Evolutionary conservation across 129 eudicot genomes (phyloP), one percentile per base, ranked within the genome.

Genomic region (Mikania micrantha): DNA sequence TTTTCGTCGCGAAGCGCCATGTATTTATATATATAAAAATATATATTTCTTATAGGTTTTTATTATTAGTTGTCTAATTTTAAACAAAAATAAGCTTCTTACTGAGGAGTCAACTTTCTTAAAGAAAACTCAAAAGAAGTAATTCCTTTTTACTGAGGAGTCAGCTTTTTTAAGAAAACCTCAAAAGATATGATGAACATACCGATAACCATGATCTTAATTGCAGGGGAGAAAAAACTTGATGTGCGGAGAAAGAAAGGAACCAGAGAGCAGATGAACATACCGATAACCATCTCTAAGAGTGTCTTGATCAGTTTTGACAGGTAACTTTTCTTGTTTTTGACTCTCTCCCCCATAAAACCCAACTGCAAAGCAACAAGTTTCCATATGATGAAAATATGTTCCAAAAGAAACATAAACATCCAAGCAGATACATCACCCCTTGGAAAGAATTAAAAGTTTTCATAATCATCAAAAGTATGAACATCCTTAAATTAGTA

Each of bases 231-330:
- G 31, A 36, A 24, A 20, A 34, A n/a, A 6, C 31, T 60, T 47
- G 4, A 31, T 32, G 9, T 4, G 47, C 2, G 13, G 34, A 44
- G 20, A 39, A 7, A 27, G 48, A n/a, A 38, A 47, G 28, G 32
- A 31, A 9, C 39, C 19, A 35, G 9, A 32, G n/a, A 64, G 48
- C 54, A 77, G 31, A 42, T 16, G 28, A 13, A 20, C 84, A 41
- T 78, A 88, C 96, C 92, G 73, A 71, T 93, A 93, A 77, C 98
- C 98, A 78, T 93, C 96, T 79, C 88, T 86, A 54, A 93, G 91
- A 61, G 98, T 83, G 63, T 93, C 98, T 79, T 89, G 91, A 79
- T 93, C 99, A 34, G 99, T 93, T 83, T 78, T 93, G 21, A 89
- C 52, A 38, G 96, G 96, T 64, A 88, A 73, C 42, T 78, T 82